phyloP scores from a whole-genome alignment of 108 stramenopile species.

The Fragilariopsis cylindrus region DNA sequence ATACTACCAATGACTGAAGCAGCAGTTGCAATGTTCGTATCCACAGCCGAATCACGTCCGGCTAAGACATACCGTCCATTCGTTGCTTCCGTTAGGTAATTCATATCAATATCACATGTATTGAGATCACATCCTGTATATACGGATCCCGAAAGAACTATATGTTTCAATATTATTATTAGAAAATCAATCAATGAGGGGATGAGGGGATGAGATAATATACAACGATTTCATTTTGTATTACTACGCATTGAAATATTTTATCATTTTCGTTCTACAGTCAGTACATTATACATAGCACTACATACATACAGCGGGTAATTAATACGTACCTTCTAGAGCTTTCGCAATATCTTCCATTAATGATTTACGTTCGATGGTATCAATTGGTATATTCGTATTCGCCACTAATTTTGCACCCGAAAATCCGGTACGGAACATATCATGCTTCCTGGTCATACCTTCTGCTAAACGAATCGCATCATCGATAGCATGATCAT shows the following conservation, averaged over 20 bases:
- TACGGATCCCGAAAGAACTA: slow-evolving; percentile 24
- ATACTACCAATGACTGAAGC: slow-evolving; percentile 41
- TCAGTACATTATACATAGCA: too few relatives aligned
- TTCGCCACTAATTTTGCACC: slow-evolving; percentile 48
- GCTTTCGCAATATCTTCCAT: slow-evolving; percentile 45
- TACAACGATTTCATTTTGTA: not conserved
- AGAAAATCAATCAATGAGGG: not conserved
- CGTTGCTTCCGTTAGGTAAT: slow-evolving; percentile 37
- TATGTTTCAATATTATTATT: not conserved
- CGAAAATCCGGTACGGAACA: slow-evolving; percentile 48
- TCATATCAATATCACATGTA: slow-evolving; percentile 40
- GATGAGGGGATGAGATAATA: not conserved
- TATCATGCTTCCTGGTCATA: slow-evolving; percentile 53
- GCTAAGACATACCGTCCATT: slow-evolving; percentile 42
- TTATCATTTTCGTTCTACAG: too few relatives aligned
- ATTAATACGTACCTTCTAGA: slow-evolving; percentile 23
- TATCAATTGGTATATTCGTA: slow-evolving; percentile 22
- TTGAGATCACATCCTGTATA: slow-evolving; percentile 51
- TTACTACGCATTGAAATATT: too few relatives aligned
- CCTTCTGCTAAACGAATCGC: slow-evolving; percentile 52
- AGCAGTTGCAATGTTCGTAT: slow-evolving; percentile 48
- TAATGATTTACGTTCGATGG: slow-evolving; percentile 34
- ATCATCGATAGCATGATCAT: slow-evolving; percentile 41
- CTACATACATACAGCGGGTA: not conserved
- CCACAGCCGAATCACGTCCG: slow-evolving; percentile 34